Conservation (phyloP, 1,284 basidiomycete genomes). For the Dichomitus squalens region DNA sequence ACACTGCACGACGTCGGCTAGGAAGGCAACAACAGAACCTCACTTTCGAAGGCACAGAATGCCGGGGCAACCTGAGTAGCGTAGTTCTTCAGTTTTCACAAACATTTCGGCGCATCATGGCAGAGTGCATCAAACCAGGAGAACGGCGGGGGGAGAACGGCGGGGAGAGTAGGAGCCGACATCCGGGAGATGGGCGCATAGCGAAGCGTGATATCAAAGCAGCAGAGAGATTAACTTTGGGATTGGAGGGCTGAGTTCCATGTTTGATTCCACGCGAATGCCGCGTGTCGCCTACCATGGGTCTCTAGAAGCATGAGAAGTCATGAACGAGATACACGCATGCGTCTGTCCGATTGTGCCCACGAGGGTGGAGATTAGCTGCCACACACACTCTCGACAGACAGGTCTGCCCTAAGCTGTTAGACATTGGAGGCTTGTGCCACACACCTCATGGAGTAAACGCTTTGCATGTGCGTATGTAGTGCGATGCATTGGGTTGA, state of each 20-base stretch:
- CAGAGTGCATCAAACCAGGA: background rate
- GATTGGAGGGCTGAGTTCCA: background rate
- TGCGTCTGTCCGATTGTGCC: background rate
- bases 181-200: background rate
- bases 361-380: background rate
- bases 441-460: background rate
- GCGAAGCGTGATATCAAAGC: background rate
- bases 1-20: background rate
- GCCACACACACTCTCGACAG: background rate
- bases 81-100: background rate
- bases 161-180: background rate
- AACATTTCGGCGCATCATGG: background rate
- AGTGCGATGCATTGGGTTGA: background rate
- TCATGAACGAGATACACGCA: background rate
- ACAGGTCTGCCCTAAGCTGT: background rate
- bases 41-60: background rate
- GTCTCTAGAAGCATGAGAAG: background rate
- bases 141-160: background rate
- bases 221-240: background rate
- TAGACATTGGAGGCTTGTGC: background rate
- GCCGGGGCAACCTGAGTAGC: background rate
- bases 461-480: too few relatives aligned
- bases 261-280: background rate
- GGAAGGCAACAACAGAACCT: background rate
- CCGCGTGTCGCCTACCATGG: constrained; percentile 1